Percentiles rank a stretch among this genome's conserved stretches.
phyloP scores from a whole-genome alignment of 768 basidiomycete species.

The Pleurotus tuoliensis region DNA sequence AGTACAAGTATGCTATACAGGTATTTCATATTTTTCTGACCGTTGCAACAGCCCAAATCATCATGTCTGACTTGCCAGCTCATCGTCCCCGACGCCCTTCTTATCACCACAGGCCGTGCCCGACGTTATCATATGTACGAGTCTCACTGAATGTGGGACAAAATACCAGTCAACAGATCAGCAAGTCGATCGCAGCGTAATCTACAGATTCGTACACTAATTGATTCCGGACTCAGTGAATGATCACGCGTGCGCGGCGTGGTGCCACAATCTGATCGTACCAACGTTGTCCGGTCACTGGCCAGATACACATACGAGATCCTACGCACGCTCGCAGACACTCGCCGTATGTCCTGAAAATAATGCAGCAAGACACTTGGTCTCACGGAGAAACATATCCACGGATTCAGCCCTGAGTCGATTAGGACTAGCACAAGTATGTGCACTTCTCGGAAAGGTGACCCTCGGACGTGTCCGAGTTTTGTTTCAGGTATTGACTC shows the following conservation, averaged over 20 bases:
- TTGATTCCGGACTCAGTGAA: not conserved
- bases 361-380: too few relatives aligned
- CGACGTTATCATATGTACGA: not conserved
- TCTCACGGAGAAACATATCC: too few relatives aligned
- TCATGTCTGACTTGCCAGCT: not conserved
- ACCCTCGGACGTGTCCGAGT: too few relatives aligned
- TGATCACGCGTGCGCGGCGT: not conserved
- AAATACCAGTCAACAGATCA: not conserved
- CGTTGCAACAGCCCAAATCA: not conserved
- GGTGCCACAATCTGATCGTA: not conserved
- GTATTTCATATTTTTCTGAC: not conserved
- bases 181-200: not conserved
- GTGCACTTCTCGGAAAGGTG: too few relatives aligned
- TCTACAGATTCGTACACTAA: not conserved
- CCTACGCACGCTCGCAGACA: not conserved
- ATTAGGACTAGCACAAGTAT: too few relatives aligned
- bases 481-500: too few relatives aligned
- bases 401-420: too few relatives aligned
- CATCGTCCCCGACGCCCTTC: not conserved
- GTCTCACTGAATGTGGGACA: not conserved
- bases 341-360: too few relatives aligned
- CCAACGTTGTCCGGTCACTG: not conserved
- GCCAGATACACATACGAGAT: not conserved
- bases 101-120: not conserved
- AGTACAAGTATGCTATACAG: not conserved